Base-by-base conservation (phyloP, 2,329 filamentous ascomycete genomes). In the Fusarium sp. region DNA sequence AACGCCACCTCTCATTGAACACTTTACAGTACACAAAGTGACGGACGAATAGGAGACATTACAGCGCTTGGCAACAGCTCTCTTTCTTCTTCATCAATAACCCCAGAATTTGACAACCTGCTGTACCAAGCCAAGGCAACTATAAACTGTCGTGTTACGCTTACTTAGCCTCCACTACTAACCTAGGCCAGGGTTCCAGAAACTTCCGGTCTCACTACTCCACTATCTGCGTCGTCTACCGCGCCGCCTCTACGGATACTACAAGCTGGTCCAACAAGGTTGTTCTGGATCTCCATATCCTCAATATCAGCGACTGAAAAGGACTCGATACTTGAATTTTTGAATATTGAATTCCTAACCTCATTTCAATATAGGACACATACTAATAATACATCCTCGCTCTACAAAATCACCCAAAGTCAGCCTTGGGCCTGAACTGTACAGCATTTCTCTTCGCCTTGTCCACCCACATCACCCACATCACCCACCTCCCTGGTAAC, bases 401-500 rank as follows among this genome's bases (percentile, higher is more conserved):
- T 23, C 39, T 34, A 24, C 38, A 28, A 20, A 24, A 30, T 21
- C 36, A 21, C n/a, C 32, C 17, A 21, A n/a, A 9, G 28, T 42
- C 30, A 45, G 19, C 23, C 30, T 20, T 17, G 45, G 30, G 17
- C 30, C 30, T 34, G 30, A 12, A 30, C 36, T 39, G 26, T 48
- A 49, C 11, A 36, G 34, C 24, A 54, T 17, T 44, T 42, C 36
- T 58, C 32, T 42, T 49, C 46, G 36, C 47, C 47, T 32, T 43
- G 26, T 56, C 48, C 47, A 61, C 40, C 43, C 38, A 45, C 54
- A 51, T 58, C 47, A 61, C 40, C 43, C 38, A 45, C 54, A 51
- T 58, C 56, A 20, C 46, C 59, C 65, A 67, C 62, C 53, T 67
- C 57, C 56, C 53, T 67, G 65, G 61, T 59, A 61, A 51, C 65